A percentile compares a stretch with the other conserved stretches of the same genome.
Evolutionary conservation across 108 stramenopile genomes (phyloP).

Genomic region (Aureococcus anophagefferens): DNA sequence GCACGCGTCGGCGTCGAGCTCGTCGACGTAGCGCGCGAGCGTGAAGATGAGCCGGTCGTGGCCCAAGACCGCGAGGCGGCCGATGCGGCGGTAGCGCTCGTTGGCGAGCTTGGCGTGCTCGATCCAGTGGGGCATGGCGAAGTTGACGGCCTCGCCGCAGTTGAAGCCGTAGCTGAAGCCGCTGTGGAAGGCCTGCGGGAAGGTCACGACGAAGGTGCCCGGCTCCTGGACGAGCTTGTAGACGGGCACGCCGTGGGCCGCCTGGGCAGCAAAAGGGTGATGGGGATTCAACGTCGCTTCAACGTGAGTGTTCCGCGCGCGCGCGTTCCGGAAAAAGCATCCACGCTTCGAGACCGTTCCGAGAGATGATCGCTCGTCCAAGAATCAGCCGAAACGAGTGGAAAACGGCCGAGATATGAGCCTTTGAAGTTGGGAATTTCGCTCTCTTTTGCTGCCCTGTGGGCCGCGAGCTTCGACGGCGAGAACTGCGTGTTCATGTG

Average conservation of each 20-base stretch:
- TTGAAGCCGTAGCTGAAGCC: slow-evolving; percentile 93
- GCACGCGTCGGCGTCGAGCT: slow-evolving; percentile 52
- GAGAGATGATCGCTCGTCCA: no score
- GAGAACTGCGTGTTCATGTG: slow-evolving; percentile 90
- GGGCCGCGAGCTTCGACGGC: slow-evolving; percentile 64
- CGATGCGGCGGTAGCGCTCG: slow-evolving; percentile 73
- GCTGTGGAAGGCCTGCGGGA: slow-evolving; percentile 90
- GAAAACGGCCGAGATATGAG: no score
- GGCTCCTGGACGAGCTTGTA: slow-evolving; percentile 75
- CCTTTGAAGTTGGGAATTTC: no score
- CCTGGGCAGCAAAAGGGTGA: no score
- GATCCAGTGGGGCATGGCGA: slow-evolving; percentile 88
- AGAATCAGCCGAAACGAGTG: no score
- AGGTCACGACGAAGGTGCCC: slow-evolving; percentile 85
- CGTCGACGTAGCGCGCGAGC: slow-evolving; percentile 65
- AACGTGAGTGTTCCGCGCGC: no score
- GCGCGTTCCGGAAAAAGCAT: no score
- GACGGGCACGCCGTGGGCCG: slow-evolving; percentile 78
- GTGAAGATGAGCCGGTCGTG: slow-evolving; percentile 82
- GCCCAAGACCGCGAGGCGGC: slow-evolving; percentile 73
- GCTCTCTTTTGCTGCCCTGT: no score
- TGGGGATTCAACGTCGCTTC: no score
- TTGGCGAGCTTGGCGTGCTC: slow-evolving; percentile 75
- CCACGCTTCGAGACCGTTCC: no score
- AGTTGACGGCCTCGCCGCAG: slow-evolving; percentile 77